A percentile compares a stretch with the other conserved stretches of the same genome.
These are phyloP conservation scores for Fraxinus floribunda DNA, from an alignment of 305 asterid genomes.

Conservation along the genomic window DNA sequence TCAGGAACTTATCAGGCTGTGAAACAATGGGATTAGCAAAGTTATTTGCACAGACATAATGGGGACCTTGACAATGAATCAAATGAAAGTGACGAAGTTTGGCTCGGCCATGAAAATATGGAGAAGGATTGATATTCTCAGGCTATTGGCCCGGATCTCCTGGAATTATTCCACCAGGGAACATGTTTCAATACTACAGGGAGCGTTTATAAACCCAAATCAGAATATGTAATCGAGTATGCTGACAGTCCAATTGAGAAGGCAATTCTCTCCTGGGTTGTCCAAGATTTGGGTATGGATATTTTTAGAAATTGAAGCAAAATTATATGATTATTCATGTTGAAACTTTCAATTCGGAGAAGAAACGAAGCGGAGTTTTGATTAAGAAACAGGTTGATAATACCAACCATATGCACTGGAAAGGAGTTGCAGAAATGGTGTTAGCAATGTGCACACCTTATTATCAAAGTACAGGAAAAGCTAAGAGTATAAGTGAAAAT, in stretches of 20 bases:
- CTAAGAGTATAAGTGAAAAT: too few relatives aligned
- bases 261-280: conserved; percentile 44
- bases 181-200: conserved; percentile 46
- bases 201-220: conserved; percentile 36
- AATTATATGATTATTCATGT: conserved; percentile 32
- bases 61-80: conserved; percentile 49
- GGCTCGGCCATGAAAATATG: conserved; percentile 32
- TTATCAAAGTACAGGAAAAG: too few relatives aligned
- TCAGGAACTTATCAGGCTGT: conserved; percentile 57
- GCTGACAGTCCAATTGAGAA: conserved; percentile 46
- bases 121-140: conserved; percentile 18
- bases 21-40: conserved; percentile 61
- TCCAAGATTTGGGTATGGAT: conserved; percentile 39
- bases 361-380: conserved; percentile 41
- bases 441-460: too few relatives aligned
- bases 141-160: conserved; percentile 16
- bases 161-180: conserved; percentile 34
- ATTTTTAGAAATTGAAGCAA: conserved; percentile 28
- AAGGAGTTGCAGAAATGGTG: too few relatives aligned
- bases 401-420: too few relatives aligned
- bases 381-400: conserved; percentile 10
- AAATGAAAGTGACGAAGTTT: conserved; percentile 46
- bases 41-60: conserved; percentile 60
- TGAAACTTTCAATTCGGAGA: conserved; percentile 41
- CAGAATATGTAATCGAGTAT: conserved; percentile 28